Evolutionary conservation across 495 filamentous ascomycete species (phyloP).

Genomic region (Daldinia concentrica): DNA sequence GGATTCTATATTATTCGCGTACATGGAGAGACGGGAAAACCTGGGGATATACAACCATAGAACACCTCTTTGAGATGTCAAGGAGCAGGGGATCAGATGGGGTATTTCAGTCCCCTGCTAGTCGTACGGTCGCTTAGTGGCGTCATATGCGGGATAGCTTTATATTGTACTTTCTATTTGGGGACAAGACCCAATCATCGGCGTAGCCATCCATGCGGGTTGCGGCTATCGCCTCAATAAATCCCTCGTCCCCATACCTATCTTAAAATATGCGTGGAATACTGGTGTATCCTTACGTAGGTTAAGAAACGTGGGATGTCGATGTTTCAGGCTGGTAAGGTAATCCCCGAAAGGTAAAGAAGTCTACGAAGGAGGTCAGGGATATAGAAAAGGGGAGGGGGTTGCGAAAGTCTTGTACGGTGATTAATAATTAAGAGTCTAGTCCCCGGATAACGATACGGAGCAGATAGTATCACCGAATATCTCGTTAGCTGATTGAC

Average conservation of each 20-base stretch:
- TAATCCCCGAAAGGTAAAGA: conserved; percentile 29
- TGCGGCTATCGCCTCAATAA: conserved; percentile 42
- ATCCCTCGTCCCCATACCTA: conserved; percentile 32
- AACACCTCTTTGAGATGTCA: conserved; percentile 16
- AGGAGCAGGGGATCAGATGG: conserved; percentile 10
- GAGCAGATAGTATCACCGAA: background rate
- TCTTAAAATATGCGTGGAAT: conserved; percentile 16
- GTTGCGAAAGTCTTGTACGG: background rate
- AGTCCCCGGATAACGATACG: background rate
- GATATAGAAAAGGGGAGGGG: background rate
- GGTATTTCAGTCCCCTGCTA: conserved; percentile 22
- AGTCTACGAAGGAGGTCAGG: background rate
- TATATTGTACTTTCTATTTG: conserved; percentile 18
- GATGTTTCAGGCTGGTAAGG: conserved; percentile 30
- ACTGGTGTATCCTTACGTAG: conserved; percentile 17
- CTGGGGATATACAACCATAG: conserved; percentile 28
- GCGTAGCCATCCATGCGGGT: conserved; percentile 37
- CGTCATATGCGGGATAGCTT: conserved; percentile 32
- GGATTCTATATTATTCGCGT: conserved; percentile 23
- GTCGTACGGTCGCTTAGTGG: conserved; percentile 39
- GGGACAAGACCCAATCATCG: conserved; percentile 28
- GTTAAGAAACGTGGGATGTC: conserved; percentile 38
- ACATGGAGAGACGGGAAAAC: conserved; percentile 37
- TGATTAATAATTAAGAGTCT: conserved; percentile 1
- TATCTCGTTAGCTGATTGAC: conserved; percentile 21